These are phyloP conservation scores for Dorcoceras hygrometricum DNA, from an alignment of 257 asterid genomes.

Conservation along the genomic window DNA sequence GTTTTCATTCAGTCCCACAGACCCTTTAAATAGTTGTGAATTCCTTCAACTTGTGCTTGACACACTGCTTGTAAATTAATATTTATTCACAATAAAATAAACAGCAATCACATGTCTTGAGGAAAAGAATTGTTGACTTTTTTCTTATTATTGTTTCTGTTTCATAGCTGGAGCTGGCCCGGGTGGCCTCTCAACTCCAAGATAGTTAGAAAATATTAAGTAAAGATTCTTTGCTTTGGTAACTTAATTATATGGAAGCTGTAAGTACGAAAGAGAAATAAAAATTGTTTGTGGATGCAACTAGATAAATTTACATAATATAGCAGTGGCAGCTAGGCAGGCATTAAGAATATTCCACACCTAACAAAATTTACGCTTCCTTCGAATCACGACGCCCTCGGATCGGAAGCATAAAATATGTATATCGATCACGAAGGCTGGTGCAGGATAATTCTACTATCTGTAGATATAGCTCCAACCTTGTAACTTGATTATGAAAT, in stretches of 20 bases:
- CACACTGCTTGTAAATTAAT: not conserved
- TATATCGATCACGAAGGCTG: too few relatives aligned
- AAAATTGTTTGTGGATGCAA: not conserved
- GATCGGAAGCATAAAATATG: too few relatives aligned
- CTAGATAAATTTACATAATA: too few relatives aligned
- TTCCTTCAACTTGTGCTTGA: not conserved
- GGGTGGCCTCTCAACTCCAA: not conserved
- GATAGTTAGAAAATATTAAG: too few relatives aligned
- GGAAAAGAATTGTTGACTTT: not conserved
- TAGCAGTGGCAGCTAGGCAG: too few relatives aligned
- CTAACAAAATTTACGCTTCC: too few relatives aligned
- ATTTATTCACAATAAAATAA: not conserved
- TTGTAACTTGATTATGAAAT: not conserved
- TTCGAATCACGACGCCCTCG: too few relatives aligned
- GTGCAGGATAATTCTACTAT: too few relatives aligned
- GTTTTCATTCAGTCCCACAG: not conserved
- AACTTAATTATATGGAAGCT: too few relatives aligned
- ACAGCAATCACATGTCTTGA: not conserved
- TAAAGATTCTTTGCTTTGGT: not conserved
- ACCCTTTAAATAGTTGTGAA: not conserved
- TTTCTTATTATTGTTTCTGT: not conserved
- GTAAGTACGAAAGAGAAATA: not conserved
- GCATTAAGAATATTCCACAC: too few relatives aligned
- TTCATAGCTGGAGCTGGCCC: not conserved
- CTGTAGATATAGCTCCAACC: too few relatives aligned